Conservation (phyloP, 495 filamentous ascomycete genomes). For the Aspergillus mulundensis region DNA sequence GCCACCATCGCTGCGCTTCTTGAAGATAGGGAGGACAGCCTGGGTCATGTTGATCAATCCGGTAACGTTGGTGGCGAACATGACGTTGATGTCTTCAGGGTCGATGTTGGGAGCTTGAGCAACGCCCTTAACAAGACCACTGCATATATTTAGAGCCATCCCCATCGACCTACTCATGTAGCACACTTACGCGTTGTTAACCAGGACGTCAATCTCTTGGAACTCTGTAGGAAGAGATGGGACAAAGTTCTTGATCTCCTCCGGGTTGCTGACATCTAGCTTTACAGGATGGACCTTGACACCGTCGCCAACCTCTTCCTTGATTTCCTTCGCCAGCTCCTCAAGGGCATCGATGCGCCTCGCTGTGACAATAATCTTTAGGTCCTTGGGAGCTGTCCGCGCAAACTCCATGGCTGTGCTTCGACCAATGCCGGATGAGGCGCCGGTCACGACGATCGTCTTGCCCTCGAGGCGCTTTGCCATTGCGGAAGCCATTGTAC, state of each 20-base stretch:
- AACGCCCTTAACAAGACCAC: conserved; percentile 82
- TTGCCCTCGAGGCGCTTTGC: conserved; percentile 88
- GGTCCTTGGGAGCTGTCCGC: conserved; percentile 70
- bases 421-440: conserved; percentile 87
- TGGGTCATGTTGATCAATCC: conserved; percentile 98
- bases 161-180: neutral
- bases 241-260: conserved; percentile 73
- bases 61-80: conserved; percentile 91
- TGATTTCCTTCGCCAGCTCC: conserved; percentile 73
- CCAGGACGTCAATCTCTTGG: conserved; percentile 80
- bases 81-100: conserved; percentile 76
- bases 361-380: conserved; percentile 85
- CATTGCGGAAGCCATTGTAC: conserved; percentile 73
- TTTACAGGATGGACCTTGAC: conserved; percentile 78
- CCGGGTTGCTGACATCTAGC: conserved; percentile 80
- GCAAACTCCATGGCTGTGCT: conserved; percentile 90
- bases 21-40: conserved; percentile 79
- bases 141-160: conserved; percentile 22
- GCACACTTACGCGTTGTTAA: conserved; percentile 88
- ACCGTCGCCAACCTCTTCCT: conserved; percentile 71
- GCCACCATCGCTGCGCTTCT: conserved; percentile 72
- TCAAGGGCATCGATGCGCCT: conserved; percentile 74
- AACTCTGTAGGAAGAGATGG: conserved; percentile 73
- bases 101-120: conserved; percentile 81
- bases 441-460: conserved; percentile 88